Evolutionary conservation across 1,284 basidiomycete genomes (phyloP).

Genomic region (Ustilago crameri): DNA sequence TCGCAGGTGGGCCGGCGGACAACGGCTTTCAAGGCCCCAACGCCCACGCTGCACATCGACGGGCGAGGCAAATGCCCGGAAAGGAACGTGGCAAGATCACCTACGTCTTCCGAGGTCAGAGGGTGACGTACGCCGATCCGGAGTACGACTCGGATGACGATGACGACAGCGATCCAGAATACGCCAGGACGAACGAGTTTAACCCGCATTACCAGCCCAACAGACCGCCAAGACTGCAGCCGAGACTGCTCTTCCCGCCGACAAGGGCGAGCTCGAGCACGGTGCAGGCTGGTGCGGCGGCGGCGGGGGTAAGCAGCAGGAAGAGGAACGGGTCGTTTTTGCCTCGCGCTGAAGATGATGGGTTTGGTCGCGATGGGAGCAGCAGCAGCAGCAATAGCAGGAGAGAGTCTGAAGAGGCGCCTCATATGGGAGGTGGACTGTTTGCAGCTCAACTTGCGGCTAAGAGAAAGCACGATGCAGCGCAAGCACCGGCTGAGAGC

Average conservation of each 20-base stretch:
- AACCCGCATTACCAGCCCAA: conserved; percentile 30
- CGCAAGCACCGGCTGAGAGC: neutral
- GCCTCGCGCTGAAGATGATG: conserved; percentile 18
- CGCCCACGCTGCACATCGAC: conserved; percentile 25
- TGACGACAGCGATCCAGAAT: conserved; percentile 30
- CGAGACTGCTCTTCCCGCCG: conserved; percentile 43
- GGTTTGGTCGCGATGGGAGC: conserved; percentile 8
- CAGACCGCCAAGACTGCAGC: conserved; percentile 39
- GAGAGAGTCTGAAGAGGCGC: conserved; percentile 2
- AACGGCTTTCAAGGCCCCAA: conserved; percentile 55
- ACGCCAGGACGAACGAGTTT: conserved; percentile 23
- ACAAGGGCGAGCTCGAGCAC: neutral
- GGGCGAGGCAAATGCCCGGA: conserved; percentile 35
- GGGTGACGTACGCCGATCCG: conserved; percentile 54
- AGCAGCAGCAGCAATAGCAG: neutral
- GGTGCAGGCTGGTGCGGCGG: neutral
- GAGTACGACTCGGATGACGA: conserved; percentile 56
- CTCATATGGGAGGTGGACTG: conserved; percentile 21
- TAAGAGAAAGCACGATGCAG: conserved; percentile 5
- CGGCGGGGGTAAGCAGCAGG: neutral
- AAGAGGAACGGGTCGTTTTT: neutral
- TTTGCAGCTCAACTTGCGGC: conserved; percentile 40
- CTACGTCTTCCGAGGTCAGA: conserved; percentile 60
- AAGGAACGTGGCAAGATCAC: conserved; percentile 50
- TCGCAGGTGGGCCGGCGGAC: conserved; percentile 65